Base-by-base conservation (phyloP, 768 basidiomycete genomes). In the Glaciozyma martinii region DNA sequence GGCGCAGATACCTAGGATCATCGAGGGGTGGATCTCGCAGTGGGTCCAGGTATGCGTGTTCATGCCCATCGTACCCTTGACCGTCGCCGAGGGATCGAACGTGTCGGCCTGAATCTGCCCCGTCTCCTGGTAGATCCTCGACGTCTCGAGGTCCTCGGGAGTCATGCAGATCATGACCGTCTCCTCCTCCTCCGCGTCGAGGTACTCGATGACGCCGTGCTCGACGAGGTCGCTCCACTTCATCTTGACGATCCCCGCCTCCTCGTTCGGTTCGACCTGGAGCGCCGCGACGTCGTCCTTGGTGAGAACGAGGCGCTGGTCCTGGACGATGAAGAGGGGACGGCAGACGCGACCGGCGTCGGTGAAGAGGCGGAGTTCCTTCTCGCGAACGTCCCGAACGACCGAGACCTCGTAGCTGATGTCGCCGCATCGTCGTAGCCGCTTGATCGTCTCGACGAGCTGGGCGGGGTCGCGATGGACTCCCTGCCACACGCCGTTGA, bases 81-180 rank as follows among this genome's bases (percentile, higher is more conserved):
- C 77, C 54, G 94, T 84, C 44, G 87, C 88, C 23, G 93, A 86
- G 13, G 90, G 87, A 73, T 98, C 92, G 73, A 84, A 88, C 30
- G 89, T 85, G 9, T 76, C 85, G 82, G 54, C 82, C 6, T 21
- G 42, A 19, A 59, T n/a, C 59, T 32, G 52, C 70, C 72, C 77
- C 50, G 66, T 77, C 68, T 42, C 85, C 84, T 52, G 79, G 80
- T 68, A 84, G 81, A 73, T 84, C 82, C 63, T 86, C 73, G 89
- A 89, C 68, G 84, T 86, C 76, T 95, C 90, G 60, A 99, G 77
- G 76, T 98, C 95, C 73, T 97, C 91, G 4, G 90, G 88, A 5
- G 90, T 91, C 95, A 99, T 99, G 60, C 90, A 91, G 67, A 99
- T 99, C 89, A 99, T 94, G 61, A 97, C 92, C 1, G 94, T 97